These are phyloP conservation scores for Xylariomycetidae sp. DNA, from an alignment of 2,329 filamentous ascomycete species.

Conservation along the genomic window DNA sequence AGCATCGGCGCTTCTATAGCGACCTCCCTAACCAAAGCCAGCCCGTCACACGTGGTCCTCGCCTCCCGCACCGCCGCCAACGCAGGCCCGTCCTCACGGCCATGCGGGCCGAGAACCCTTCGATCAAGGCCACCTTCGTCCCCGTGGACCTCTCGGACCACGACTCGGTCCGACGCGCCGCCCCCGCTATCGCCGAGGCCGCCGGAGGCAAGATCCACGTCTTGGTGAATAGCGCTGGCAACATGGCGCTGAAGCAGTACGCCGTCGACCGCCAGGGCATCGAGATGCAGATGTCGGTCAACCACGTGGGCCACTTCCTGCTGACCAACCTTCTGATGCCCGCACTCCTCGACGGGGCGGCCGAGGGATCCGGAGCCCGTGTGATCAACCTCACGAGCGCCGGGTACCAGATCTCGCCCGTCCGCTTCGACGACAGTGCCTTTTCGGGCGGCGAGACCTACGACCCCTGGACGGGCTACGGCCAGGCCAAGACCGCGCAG, in stretches of 20 bases:
- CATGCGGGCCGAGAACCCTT: slow-evolving; percentile 15
- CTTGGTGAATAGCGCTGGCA: slow-evolving; percentile 18
- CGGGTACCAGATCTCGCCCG: slow-evolving; percentile 31
- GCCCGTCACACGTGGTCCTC: slow-evolving; percentile 19
- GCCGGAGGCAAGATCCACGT: slow-evolving; percentile 17
- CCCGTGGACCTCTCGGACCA: slow-evolving; percentile 19
- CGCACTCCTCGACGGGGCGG: slow-evolving; percentile 31
- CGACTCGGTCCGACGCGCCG: slow-evolving; percentile 15
- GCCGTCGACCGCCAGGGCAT: slow-evolving; percentile 22
- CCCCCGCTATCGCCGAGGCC: slow-evolving; percentile 12
- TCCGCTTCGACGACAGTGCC: slow-evolving; percentile 38
- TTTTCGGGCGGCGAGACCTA: slow-evolving; percentile 32
- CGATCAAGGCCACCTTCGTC: slow-evolving; percentile 17
- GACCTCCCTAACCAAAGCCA: slow-evolving; percentile 12
- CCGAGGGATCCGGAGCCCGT: slow-evolving; percentile 24
- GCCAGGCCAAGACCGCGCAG: slow-evolving; percentile 43
- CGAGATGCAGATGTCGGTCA: slow-evolving; percentile 39
- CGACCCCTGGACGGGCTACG: slow-evolving; percentile 39
- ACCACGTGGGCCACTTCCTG: slow-evolving; percentile 45
- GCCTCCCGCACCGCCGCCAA: slow-evolving; percentile 17
- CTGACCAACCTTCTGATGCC: slow-evolving; percentile 42
- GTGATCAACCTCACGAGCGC: slow-evolving; percentile 38
- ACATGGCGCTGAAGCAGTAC: slow-evolving; percentile 20
- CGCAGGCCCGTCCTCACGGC: slow-evolving; percentile 14
- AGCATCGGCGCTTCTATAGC: slow-evolving; percentile 19